A percentile compares a stretch with the other conserved stretches of the same genome.
Evolutionary conservation across 768 basidiomycete species (phyloP).

Genomic region (Paxillus rubicundulus): DNA sequence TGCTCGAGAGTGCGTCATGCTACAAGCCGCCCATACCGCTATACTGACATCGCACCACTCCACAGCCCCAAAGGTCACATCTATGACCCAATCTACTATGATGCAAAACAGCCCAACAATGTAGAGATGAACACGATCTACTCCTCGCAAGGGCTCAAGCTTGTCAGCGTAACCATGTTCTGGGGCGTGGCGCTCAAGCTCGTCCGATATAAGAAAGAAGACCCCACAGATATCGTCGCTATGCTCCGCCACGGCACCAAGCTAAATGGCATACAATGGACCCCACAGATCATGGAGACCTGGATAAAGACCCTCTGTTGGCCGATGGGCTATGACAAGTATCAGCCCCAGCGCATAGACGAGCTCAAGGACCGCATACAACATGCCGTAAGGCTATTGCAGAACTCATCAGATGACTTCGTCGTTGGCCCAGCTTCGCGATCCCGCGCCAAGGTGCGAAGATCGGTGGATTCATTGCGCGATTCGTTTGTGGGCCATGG

Average conservation of each 20-base stretch:
- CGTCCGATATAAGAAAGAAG: constrained; percentile 61
- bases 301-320: constrained; percentile 61
- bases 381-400: constrained; percentile 45
- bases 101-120: constrained; percentile 51
- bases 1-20: constrained; percentile 46
- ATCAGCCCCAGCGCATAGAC: constrained; percentile 41
- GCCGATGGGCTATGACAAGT: constrained; percentile 60
- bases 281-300: constrained; percentile 46
- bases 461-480: constrained; percentile 11
- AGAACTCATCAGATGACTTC: constrained; percentile 18
- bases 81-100: constrained; percentile 63
- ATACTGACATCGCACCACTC: constrained; percentile 1
- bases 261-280: constrained; percentile 55
- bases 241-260: constrained; percentile 60
- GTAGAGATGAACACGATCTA: constrained; percentile 55
- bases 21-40: constrained; percentile 3
- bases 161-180: constrained; percentile 64
- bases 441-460: constrained; percentile 2
- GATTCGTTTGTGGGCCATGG: not conserved
- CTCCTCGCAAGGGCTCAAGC: constrained; percentile 49
- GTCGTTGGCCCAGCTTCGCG: not conserved
- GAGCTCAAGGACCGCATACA: constrained; percentile 49
- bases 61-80: constrained; percentile 21
- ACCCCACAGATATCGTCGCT: constrained; percentile 65
- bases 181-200: constrained; percentile 76